Conservation (phyloP, 352 stramenopile genomes). For the Pythium pectinolyticum region DNA sequence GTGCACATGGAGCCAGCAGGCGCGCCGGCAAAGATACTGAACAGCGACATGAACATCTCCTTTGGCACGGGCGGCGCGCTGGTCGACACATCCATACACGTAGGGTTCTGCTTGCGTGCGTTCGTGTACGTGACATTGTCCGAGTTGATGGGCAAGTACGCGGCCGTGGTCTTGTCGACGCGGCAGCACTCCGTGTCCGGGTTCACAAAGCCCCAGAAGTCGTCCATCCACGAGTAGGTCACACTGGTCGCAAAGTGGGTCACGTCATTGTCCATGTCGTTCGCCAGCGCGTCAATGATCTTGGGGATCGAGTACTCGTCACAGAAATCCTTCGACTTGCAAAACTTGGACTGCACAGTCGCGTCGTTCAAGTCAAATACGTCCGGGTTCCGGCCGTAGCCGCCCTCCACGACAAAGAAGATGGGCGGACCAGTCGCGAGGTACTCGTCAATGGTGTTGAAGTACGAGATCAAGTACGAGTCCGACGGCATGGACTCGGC, state of each 20-base stretch:
- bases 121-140: slow-evolving; percentile 38
- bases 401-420: slow-evolving; percentile 74
- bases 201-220: slow-evolving; percentile 71
- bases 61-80: slow-evolving; percentile 39
- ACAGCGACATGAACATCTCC: slow-evolving; percentile 66
- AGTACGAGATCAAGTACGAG: slow-evolving; percentile 64
- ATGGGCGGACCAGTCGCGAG: slow-evolving; percentile 46
- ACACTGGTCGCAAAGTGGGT: slow-evolving; percentile 51
- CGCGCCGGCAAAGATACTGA: slow-evolving; percentile 65
- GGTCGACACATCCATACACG: slow-evolving; percentile 43
- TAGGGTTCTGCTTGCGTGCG: slow-evolving; percentile 22
- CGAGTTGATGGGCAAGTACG: slow-evolving; percentile 44
- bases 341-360: slow-evolving; percentile 46
- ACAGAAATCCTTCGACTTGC: slow-evolving; percentile 62
- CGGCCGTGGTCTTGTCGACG: slow-evolving; percentile 35
- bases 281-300: slow-evolving; percentile 49
- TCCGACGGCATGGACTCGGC: slow-evolving; percentile 51
- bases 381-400: slow-evolving; percentile 51
- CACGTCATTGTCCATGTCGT: slow-evolving; percentile 33
- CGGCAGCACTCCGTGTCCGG: slow-evolving; percentile 68
- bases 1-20: slow-evolving; percentile 47
- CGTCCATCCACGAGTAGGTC: slow-evolving; percentile 72
- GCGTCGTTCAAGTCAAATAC: slow-evolving; percentile 38
- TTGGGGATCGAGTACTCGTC: slow-evolving; percentile 55
- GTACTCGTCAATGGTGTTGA: slow-evolving; percentile 48